phyloP scores from a whole-genome alignment of 192 early-diverging fungal genomes.

The Coemansia sp. region DNA sequence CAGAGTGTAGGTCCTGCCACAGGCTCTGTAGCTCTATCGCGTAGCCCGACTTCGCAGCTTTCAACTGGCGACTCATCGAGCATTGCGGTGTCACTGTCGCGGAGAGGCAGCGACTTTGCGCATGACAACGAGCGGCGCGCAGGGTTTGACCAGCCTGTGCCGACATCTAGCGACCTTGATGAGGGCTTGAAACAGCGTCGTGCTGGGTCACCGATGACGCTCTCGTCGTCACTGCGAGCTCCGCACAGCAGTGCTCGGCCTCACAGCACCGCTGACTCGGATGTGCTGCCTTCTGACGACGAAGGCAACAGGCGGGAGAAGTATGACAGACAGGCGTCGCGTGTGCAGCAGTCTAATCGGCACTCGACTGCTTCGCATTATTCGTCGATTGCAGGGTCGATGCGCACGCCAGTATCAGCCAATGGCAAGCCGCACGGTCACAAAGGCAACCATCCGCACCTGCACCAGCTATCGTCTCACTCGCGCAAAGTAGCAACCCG shows the following conservation, averaged over 20 bases:
- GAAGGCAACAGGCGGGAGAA: constrained; percentile 5
- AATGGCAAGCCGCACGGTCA: background rate
- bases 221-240: constrained; percentile 19
- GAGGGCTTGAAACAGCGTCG: constrained; percentile 42
- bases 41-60: background rate
- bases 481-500: constrained; percentile 45
- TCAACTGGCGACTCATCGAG: background rate
- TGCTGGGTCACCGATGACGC: constrained; percentile 19
- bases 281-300: constrained; percentile 16
- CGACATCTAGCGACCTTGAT: constrained; percentile 9
- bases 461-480: constrained; percentile 25
- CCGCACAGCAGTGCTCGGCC: constrained; percentile 4
- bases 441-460: constrained; percentile 5
- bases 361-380: constrained; percentile 25
- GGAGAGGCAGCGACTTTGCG: constrained; percentile 8
- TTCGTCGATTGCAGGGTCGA: constrained; percentile 25
- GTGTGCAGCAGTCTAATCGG: constrained; percentile 7
- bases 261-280: constrained; percentile 26
- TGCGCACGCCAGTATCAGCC: background rate
- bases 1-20: background rate
- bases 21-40: background rate
- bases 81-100: background rate
- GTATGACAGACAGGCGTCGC: background rate
- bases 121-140: constrained; percentile 22
- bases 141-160: constrained; percentile 30